These are phyloP conservation scores for Usnea hakonensis DNA, from an alignment of 495 filamentous ascomycete species.

Conservation along the genomic window DNA sequence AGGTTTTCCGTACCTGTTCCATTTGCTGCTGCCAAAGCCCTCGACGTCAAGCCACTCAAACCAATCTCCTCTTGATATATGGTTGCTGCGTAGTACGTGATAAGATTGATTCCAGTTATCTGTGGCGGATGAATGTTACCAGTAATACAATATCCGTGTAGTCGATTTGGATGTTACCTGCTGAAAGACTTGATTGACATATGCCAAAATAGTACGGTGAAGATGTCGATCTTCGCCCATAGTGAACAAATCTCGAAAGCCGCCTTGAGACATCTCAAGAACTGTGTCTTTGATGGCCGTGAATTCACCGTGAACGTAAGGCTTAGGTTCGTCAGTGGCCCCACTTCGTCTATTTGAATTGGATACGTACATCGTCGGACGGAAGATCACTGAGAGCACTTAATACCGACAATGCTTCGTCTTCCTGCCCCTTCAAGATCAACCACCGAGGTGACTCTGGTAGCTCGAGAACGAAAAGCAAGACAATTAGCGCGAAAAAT, in stretches of 20 bases:
- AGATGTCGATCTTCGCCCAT: slow-evolving; percentile 67
- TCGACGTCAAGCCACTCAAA: slow-evolving; percentile 48
- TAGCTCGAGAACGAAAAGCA: slow-evolving; percentile 53
- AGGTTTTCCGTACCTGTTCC: slow-evolving; percentile 39
- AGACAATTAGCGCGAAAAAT: slow-evolving; percentile 55
- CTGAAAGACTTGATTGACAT: slow-evolving; percentile 74
- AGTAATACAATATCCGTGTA: too few relatives aligned
- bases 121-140: too few relatives aligned
- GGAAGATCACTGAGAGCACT: slow-evolving; percentile 50
- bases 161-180: too few relatives aligned
- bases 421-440: slow-evolving; percentile 50
- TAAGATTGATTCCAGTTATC: too few relatives aligned
- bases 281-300: slow-evolving; percentile 69
- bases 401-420: slow-evolving; percentile 58
- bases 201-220: slow-evolving; percentile 61
- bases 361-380: slow-evolving; percentile 33
- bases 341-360: not conserved
- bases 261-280: slow-evolving; percentile 58
- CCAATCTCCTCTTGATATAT: slow-evolving; percentile 53
- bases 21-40: slow-evolving; percentile 63
- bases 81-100: slow-evolving; percentile 65
- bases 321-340: slow-evolving; percentile 9
- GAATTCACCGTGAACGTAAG: slow-evolving; percentile 55
- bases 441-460: slow-evolving; percentile 73
- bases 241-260: slow-evolving; percentile 61